phyloP scores from a whole-genome alignment of 805 yeast species.

The Wickerhamomyces mucosus region DNA sequence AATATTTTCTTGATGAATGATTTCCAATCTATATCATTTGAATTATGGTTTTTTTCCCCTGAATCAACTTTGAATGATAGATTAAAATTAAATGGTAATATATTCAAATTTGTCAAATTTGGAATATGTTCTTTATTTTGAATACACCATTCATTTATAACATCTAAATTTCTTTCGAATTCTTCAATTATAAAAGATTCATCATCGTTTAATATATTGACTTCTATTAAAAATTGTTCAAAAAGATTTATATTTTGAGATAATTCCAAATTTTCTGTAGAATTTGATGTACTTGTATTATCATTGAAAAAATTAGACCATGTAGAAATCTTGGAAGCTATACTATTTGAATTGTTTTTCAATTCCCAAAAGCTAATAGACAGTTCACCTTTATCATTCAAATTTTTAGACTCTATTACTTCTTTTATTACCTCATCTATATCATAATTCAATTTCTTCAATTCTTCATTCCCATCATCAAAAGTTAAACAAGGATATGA shows the following conservation, averaged over 20 bases:
- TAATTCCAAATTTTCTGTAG: slow-evolving; percentile 1
- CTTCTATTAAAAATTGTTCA: slow-evolving; percentile 18
- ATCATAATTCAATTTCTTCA: slow-evolving; percentile 38
- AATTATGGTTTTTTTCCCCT: no score
- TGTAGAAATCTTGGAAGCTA: slow-evolving; percentile 32
- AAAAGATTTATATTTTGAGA: slow-evolving; percentile 4
- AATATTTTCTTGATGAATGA: slow-evolving; percentile 34
- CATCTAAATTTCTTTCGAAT: slow-evolving; percentile 32
- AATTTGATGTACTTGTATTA: slow-evolving; percentile 18
- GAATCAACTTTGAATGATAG: slow-evolving; percentile 21
- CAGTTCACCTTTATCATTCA: slow-evolving; percentile 12
- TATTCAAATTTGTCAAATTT: slow-evolving; percentile 56
- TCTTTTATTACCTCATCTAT: slow-evolving; percentile 25
- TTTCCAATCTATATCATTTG: slow-evolving; percentile 17
- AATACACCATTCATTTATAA: slow-evolving; percentile 46
- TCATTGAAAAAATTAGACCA: slow-evolving; percentile 42
- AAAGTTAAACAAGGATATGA: slow-evolving; percentile 30
- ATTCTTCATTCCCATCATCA: slow-evolving; percentile 19
- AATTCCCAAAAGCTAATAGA: slow-evolving; percentile 26
- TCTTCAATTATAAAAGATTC: no score
- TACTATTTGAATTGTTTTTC: slow-evolving; percentile 12
- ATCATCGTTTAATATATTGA: no score
- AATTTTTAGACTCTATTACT: slow-evolving; percentile 4
- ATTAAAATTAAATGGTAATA: slow-evolving; percentile 54
- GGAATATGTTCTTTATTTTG: slow-evolving; percentile 60